These are phyloP conservation scores for Sporothrix schenckii DNA, from an alignment of 2,329 filamentous ascomycete genomes.

Conservation along the genomic window DNA sequence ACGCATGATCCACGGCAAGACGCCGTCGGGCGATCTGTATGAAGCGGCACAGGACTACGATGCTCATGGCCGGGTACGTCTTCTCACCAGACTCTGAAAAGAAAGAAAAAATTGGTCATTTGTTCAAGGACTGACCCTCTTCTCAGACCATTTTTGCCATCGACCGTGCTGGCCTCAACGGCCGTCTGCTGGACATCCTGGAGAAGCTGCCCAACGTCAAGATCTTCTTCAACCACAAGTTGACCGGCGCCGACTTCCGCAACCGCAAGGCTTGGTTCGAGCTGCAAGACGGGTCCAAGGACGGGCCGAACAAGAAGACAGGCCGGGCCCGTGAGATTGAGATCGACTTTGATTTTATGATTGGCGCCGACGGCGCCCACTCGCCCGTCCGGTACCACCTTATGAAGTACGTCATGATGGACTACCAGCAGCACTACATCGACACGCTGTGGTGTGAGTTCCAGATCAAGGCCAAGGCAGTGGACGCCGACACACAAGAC, in stretches of 20 bases:
- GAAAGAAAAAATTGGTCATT: too few species aligned
- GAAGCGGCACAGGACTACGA: slow-evolving; percentile 89
- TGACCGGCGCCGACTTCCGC: slow-evolving; percentile 85
- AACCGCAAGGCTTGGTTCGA: slow-evolving; percentile 87
- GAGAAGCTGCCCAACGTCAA: slow-evolving; percentile 86
- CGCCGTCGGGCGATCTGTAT: slow-evolving; percentile 66
- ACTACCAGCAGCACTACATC: slow-evolving; percentile 93
- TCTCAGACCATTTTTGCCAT: slow-evolving; percentile 78
- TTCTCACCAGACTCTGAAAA: neutral
- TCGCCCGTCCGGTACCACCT: slow-evolving; percentile 88
- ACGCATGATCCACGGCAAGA: slow-evolving; percentile 87
- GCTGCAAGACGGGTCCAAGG: slow-evolving; percentile 45
- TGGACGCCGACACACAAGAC: slow-evolving; percentile 25
- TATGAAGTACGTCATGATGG: slow-evolving; percentile 92
- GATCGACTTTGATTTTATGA: slow-evolving; percentile 85
- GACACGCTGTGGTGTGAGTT: slow-evolving; percentile 98
- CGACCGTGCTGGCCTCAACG: slow-evolving; percentile 82
- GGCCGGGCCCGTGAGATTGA: slow-evolving; percentile 71
- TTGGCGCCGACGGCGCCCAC: slow-evolving; percentile 94
- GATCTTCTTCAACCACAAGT: slow-evolving; percentile 89
- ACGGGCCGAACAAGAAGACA: slow-evolving; percentile 37
- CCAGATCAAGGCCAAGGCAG: slow-evolving; percentile 63
- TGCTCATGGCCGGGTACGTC: slow-evolving; percentile 74
- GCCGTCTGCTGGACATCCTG: slow-evolving; percentile 78
- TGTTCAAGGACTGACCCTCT: neutral